phyloP scores from a whole-genome alignment of 768 basidiomycete species.

The Cyclocybe aegerita region DNA sequence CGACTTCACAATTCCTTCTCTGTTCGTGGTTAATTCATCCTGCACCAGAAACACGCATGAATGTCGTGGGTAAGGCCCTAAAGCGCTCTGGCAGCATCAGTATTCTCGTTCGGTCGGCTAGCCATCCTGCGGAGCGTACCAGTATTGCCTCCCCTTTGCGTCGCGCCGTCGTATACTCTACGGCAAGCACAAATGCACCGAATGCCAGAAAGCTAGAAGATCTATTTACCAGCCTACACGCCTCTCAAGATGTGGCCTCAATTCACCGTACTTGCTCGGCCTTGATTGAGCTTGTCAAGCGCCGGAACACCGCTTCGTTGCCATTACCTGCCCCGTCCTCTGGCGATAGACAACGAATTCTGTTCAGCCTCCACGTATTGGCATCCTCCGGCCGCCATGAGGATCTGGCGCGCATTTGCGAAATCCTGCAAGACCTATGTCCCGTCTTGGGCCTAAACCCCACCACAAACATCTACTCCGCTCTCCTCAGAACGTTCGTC shows the following conservation, averaged over 20 bases:
- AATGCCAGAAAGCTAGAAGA: conserved; percentile 4
- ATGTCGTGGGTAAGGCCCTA: conserved; percentile 54
- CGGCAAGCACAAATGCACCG: conserved; percentile 1
- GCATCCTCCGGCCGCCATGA: conserved; percentile 50
- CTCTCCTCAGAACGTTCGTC: conserved; percentile 49
- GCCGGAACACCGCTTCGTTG: background rate
- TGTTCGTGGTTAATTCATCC: conserved; percentile 15
- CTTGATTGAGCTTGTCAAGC: conserved; percentile 25
- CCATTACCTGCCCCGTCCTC: conserved; percentile 6
- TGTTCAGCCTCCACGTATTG: conserved; percentile 42
- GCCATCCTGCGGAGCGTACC: conserved; percentile 4
- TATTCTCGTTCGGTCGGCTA: conserved; percentile 17
- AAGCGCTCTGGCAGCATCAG: conserved; percentile 32
- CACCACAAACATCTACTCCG: conserved; percentile 45
- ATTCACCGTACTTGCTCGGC: conserved; percentile 38
- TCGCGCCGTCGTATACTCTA: conserved; percentile 8
- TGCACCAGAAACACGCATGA: conserved; percentile 47
- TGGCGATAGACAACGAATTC: conserved; percentile 28
- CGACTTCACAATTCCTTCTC: conserved; percentile 1
- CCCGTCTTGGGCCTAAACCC: conserved; percentile 45
- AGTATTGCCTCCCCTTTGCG: conserved; percentile 1
- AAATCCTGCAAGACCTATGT: conserved; percentile 50
- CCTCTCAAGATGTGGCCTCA: conserved; percentile 14
- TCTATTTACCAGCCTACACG: conserved; percentile 11
- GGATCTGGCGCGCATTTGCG: conserved; percentile 55